Percentiles rank a stretch among this genome's conserved stretches.
phyloP scores from a whole-genome alignment of 345 rosid species.

The Populus deltoides region DNA sequence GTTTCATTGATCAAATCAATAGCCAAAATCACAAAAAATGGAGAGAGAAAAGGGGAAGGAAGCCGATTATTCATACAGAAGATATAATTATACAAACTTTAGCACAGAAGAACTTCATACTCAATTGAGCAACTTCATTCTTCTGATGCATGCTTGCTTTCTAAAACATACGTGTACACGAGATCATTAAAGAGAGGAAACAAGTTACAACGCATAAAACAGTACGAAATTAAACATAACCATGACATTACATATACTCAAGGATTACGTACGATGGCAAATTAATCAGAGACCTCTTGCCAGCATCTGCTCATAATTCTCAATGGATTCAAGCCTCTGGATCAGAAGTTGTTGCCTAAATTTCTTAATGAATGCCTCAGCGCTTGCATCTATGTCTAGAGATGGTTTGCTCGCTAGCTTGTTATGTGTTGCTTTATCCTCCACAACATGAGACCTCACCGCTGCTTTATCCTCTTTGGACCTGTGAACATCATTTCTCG shows the following conservation, averaged over 20 bases:
- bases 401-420: constrained; percentile 54
- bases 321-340: constrained; percentile 76
- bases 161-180: neutral
- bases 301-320: constrained; percentile 57
- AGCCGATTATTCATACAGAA: too few relatives aligned
- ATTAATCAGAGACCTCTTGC: constrained; percentile 41
- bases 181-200: neutral
- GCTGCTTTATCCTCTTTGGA: constrained; percentile 4
- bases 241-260: neutral
- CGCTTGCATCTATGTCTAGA: constrained; percentile 63
- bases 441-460: neutral
- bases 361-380: constrained; percentile 72
- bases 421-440: constrained; percentile 2
- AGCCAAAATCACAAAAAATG: too few relatives aligned
- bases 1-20: too few relatives aligned
- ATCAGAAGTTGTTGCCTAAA: constrained; percentile 62
- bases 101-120: neutral
- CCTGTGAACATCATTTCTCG: constrained; percentile 10
- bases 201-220: neutral
- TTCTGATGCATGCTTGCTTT: neutral
- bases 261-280: neutral
- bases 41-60: too few relatives aligned
- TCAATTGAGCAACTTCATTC: neutral
- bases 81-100: too few relatives aligned
- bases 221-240: neutral